Conservation (phyloP, 2,329 filamentous ascomycete genomes). For the Tolypocladium ophioglossoides region DNA sequence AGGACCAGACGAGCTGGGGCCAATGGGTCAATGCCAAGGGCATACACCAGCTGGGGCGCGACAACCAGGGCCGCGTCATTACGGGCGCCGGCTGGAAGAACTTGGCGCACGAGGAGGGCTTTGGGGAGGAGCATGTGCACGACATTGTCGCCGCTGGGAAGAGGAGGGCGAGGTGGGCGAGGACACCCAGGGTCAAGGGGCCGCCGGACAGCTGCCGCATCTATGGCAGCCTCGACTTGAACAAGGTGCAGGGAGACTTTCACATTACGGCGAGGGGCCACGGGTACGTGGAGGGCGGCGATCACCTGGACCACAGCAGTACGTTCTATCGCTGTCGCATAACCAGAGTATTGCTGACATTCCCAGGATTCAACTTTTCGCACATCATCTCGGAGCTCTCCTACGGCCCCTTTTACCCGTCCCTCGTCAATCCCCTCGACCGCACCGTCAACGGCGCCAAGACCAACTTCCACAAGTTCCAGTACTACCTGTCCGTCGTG, state of each 20-base stretch:
- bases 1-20: constrained; percentile 69
- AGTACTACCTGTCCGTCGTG: constrained; percentile 94
- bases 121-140: constrained; percentile 74
- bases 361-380: constrained; percentile 85
- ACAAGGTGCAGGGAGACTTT: constrained; percentile 97
- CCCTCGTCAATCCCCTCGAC: constrained; percentile 87
- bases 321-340: constrained; percentile 22
- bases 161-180: constrained; percentile 56
- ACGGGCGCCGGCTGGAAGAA: constrained; percentile 48
- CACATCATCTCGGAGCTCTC: constrained; percentile 94
- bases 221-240: constrained; percentile 81
- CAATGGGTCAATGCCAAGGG: constrained; percentile 70
- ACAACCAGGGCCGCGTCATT: constrained; percentile 41
- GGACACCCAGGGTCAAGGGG: constrained; percentile 59
- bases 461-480: constrained; percentile 84
- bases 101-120: constrained; percentile 47
- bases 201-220: constrained; percentile 70
- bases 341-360: neutral
- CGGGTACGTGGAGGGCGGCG: constrained; percentile 74
- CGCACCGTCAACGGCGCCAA: constrained; percentile 71
- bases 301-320: constrained; percentile 74
- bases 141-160: constrained; percentile 70
- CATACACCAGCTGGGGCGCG: constrained; percentile 48
- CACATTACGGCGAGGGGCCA: constrained; percentile 94
- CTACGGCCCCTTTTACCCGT: constrained; percentile 94